Base-by-base conservation (phyloP, 352 stramenopile species). In the Globisporangium paddicum region DNA sequence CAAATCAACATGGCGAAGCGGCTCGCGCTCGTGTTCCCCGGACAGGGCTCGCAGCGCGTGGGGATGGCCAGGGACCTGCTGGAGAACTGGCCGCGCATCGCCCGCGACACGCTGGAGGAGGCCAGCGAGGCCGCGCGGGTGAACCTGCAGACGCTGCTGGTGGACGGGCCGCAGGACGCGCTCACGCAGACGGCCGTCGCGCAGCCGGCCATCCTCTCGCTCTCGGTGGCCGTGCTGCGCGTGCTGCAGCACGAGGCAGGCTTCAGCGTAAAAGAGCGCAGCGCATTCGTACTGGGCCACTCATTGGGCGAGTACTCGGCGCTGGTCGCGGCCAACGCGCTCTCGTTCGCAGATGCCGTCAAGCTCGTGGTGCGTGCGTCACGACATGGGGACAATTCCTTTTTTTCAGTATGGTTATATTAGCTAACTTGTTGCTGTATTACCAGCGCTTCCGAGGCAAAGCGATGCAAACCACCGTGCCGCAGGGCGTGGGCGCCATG, bases 251-350 rank as follows among this genome's bases (percentile, higher is more conserved):
- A 86, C 13, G 84, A 94, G 60, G 50, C 49, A 0, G 76, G 71
- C 52, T 75, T 91, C 16, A 54, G 57, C 28, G 67, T 81, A 18
- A 46, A 23, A 16, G 16, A 68, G 28, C 46, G 14, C 66, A 75
- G n/a, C 38, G 69, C 49, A 9, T 79, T 79, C 23, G 79, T 76
- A 28, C 46, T 94, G 45, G 87, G 87, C 50, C 87, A 96, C 69
- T 96, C 87, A 60, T 68, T 96, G 11, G 87, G 87, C 47, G 85
- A 96, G 67, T 96, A 95, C 69, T 85, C 87, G 63, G 87, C 87
- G 58, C 69, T 96, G 26, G 85, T 92, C 52, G 82, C 87, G 2
- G 75, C 82, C 9, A 65, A 77, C 16, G 65, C 80, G 41, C 67
- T 96, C 49, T 52, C 71, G 1, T 91, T 96, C 42, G 73, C 72